Conservation (phyloP, 345 rosid genomes). For the Arabis hirsuta region DNA sequence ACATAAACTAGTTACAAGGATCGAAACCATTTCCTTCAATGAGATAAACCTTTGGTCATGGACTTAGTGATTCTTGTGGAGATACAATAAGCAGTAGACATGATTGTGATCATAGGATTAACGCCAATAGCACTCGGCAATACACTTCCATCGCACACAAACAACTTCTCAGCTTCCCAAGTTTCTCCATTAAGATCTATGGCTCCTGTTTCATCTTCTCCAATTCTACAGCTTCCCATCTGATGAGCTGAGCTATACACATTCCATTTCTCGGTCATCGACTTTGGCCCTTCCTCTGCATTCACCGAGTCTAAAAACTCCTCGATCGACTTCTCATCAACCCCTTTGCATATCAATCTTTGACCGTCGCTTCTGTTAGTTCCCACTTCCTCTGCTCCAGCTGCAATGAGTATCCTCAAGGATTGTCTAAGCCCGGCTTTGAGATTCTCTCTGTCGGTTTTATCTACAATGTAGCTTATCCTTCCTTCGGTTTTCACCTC, state of each 20-base stretch:
- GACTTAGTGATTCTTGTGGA: conserved; percentile 55
- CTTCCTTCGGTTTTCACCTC: conserved; percentile 52
- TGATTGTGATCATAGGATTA: conserved; percentile 76
- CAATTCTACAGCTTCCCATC: conserved; percentile 75
- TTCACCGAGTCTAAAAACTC: conserved; percentile 55
- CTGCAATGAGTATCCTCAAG: conserved; percentile 60
- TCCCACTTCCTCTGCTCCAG: conserved; percentile 73
- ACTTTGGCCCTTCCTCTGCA: conserved; percentile 44
- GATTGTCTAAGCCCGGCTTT: conserved; percentile 56
- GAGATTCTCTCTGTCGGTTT: conserved; percentile 52
- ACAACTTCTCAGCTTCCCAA: conserved; percentile 67
- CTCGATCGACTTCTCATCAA: conserved; percentile 44
- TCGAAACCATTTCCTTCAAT: conserved; percentile 6
- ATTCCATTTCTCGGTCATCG: conserved; percentile 49
- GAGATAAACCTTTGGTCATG: conserved; percentile 22
- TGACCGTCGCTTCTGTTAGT: conserved; percentile 67
- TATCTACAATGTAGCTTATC: conserved; percentile 40
- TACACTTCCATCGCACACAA: conserved; percentile 64
- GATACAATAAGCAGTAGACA: conserved; percentile 69
- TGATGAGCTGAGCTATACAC: conserved; percentile 59
- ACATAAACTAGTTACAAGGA: neutral
- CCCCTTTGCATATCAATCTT: conserved; percentile 50
- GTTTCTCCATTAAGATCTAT: conserved; percentile 60
- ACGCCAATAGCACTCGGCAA: conserved; percentile 70
- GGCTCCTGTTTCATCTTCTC: conserved; percentile 52